Percentiles rank a stretch among this genome's conserved stretches.
Conservation (phyloP, 768 basidiomycete species). For the Mycena albidolilacea region DNA sequence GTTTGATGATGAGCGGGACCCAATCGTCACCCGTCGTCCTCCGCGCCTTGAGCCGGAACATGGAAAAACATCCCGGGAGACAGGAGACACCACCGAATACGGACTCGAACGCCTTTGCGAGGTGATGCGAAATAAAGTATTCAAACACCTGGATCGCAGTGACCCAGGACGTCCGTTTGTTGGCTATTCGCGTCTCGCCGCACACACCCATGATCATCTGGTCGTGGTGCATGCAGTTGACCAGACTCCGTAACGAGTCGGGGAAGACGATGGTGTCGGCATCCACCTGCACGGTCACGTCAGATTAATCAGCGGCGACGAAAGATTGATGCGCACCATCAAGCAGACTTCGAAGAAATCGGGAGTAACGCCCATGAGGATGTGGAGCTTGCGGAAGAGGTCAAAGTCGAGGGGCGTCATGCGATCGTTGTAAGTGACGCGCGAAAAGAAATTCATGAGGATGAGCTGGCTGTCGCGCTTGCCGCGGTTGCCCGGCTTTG, state of each 20-base stretch:
- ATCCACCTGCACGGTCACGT: conserved; percentile 80
- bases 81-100: conserved; percentile 99
- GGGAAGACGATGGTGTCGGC: conserved; percentile 98
- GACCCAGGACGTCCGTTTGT: conserved; percentile 98
- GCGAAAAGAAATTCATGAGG: conserved; percentile 99
- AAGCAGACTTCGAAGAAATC: conserved; percentile 98
- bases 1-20: conserved; percentile 97
- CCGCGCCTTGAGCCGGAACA: conserved; percentile 98
- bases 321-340: conserved; percentile 77
- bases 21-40: conserved; percentile 93
- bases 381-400: conserved; percentile 95
- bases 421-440: conserved; percentile 99
- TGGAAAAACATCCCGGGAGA: conserved; percentile 99
- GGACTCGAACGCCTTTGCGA: conserved; percentile 98
- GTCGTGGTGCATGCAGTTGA: conserved; percentile 99
- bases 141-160: conserved; percentile 98
- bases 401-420: conserved; percentile 99
- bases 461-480: conserved; percentile 99
- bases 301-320: conserved; percentile 29
- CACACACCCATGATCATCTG: conserved; percentile 99
- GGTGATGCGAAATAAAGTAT: conserved; percentile 99
- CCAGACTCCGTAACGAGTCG: conserved; percentile 89
- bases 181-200: conserved; percentile 98
- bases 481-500: conserved; percentile 97
- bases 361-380: conserved; percentile 98